These are phyloP conservation scores for Globisporangium abappressorium DNA, from an alignment of 352 stramenopile genomes.

Conservation along the genomic window DNA sequence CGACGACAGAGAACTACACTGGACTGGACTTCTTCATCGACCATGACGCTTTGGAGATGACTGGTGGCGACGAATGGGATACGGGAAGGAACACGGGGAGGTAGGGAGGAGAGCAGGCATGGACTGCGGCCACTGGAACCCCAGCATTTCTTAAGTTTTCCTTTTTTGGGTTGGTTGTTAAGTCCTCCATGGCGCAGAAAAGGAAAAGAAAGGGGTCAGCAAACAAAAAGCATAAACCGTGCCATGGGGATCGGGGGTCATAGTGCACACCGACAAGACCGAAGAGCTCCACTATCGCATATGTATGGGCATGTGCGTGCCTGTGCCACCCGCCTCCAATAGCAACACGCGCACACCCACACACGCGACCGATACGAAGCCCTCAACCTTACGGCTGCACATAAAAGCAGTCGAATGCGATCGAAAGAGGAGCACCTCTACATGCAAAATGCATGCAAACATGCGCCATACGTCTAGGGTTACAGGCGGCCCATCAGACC, in stretches of 20 bases:
- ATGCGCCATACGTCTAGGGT: constrained; percentile 12
- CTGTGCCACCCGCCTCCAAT: neutral
- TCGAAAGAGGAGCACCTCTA: neutral
- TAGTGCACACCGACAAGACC: neutral
- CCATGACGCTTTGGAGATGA: neutral
- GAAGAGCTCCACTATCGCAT: neutral
- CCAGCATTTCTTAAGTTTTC: constrained; percentile 60
- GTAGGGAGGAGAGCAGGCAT: constrained; percentile 22
- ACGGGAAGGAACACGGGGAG: constrained; percentile 20
- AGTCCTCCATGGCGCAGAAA: constrained; percentile 13
- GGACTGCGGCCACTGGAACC: constrained; percentile 42
- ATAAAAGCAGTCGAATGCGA: neutral
- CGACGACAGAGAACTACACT: neutral
- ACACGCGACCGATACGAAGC: neutral
- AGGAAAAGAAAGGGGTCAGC: constrained; percentile 76
- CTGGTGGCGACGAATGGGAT: neutral
- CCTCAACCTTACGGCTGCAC: neutral
- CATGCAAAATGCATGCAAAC: neutral
- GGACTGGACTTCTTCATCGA: neutral
- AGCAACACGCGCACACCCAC: neutral
- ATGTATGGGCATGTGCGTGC: neutral
- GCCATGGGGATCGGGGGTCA: constrained; percentile 7
- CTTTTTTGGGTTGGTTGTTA: constrained; percentile 28
- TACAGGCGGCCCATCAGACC: constrained; percentile 15
- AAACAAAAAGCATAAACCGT: constrained; percentile 37